These are phyloP conservation scores for Diplocarpon rosae DNA, from an alignment of 2,329 filamentous ascomycete species.

Conservation along the genomic window DNA sequence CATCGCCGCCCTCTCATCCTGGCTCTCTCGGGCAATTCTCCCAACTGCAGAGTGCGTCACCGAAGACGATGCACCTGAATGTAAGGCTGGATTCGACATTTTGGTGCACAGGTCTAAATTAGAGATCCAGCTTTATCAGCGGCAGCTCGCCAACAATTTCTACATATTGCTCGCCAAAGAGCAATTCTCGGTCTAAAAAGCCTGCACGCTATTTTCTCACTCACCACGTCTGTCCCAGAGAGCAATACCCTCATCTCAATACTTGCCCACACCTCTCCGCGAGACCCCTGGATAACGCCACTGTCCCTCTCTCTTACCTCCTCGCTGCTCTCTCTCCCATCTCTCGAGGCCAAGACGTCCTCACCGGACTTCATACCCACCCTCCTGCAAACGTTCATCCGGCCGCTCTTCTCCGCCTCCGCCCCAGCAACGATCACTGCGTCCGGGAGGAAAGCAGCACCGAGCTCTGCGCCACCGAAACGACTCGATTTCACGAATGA, in stretches of 20 bases:
- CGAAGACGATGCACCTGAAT: conserved; percentile 17
- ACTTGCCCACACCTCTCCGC: conserved; percentile 26
- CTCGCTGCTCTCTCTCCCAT: conserved; percentile 24
- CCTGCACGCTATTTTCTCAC: conserved; percentile 5
- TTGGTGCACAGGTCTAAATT: not conserved
- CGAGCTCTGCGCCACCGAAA: conserved; percentile 31
- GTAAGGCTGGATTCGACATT: conserved; percentile 4
- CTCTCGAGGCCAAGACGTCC: conserved; percentile 11
- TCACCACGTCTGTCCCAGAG: not conserved
- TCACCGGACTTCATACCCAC: conserved; percentile 36
- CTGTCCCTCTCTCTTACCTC: conserved; percentile 26
- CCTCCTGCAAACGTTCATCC: conserved; percentile 52
- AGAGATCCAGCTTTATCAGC: not conserved
- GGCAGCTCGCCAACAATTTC: conserved; percentile 3
- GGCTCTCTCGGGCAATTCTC: conserved; percentile 18
- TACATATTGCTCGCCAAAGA: conserved; percentile 11
- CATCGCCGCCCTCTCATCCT: conserved; percentile 13
- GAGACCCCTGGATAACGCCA: conserved; percentile 31
- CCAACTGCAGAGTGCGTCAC: conserved; percentile 16
- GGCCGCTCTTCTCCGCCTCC: conserved; percentile 52
- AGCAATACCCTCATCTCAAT: conserved; percentile 25
- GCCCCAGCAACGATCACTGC: conserved; percentile 43
- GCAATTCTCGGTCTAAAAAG: conserved; percentile 11
- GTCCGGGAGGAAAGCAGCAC: conserved; percentile 43
- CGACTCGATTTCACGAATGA: conserved; percentile 31